phyloP scores from a whole-genome alignment of 345 rosid genomes.

The Lepidium africanum region DNA sequence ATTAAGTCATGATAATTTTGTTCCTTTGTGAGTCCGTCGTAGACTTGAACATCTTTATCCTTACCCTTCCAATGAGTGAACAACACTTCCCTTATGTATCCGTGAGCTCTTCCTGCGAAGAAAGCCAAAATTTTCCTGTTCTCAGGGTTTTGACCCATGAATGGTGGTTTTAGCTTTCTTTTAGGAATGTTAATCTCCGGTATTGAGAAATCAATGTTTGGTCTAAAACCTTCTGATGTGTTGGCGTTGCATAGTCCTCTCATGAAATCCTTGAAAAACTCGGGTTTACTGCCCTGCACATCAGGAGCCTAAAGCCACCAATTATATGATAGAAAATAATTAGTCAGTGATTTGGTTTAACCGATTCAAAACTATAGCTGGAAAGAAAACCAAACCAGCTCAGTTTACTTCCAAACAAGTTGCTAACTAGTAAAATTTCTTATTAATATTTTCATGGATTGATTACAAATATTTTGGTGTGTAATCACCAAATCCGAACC shows the following conservation, averaged over 20 bases:
- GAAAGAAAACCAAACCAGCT: too few species aligned
- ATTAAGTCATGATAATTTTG: constrained; percentile 32
- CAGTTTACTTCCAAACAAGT: too few species aligned
- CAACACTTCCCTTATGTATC: constrained; percentile 33
- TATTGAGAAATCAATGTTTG: constrained; percentile 34
- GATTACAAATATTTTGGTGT: too few species aligned
- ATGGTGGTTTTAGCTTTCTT: constrained; percentile 21
- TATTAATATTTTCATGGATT: too few species aligned
- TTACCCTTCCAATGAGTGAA: constrained; percentile 37
- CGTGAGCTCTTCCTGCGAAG: constrained; percentile 43
- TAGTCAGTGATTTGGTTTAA: neutral
- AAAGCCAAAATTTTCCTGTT: constrained; percentile 34
- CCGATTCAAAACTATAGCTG: too few species aligned
- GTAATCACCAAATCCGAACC: too few species aligned
- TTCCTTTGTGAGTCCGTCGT: constrained; percentile 28
- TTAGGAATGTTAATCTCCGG: constrained; percentile 40
- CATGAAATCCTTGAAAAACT: constrained; percentile 30
- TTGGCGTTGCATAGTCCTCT: constrained; percentile 50
- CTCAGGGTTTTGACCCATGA: constrained; percentile 3
- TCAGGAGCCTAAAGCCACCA: constrained; percentile 39
- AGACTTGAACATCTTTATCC: constrained; percentile 38
- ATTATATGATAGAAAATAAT: neutral
- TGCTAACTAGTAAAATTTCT: too few species aligned
- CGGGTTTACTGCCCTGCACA: constrained; percentile 19
- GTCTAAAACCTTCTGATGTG: constrained; percentile 37